These are phyloP conservation scores for Monosporascus sp. DNA, from an alignment of 2,329 filamentous ascomycete species.

Conservation along the genomic window DNA sequence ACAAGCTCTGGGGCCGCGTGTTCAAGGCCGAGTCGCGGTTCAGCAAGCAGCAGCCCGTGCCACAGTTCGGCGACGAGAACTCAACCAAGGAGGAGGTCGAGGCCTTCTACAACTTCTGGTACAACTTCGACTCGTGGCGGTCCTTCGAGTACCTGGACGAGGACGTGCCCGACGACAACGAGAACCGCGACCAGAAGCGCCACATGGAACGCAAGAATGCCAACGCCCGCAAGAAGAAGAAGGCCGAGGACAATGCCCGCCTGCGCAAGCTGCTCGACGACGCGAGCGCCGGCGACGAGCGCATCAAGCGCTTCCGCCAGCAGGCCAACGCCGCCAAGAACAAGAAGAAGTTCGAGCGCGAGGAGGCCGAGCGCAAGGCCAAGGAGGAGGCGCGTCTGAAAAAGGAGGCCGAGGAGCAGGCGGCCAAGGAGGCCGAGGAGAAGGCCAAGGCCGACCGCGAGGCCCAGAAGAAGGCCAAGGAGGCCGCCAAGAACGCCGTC, in stretches of 20 bases:
- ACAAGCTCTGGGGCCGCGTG: constrained; percentile 86
- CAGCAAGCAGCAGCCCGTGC: constrained; percentile 85
- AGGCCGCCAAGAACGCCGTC: constrained; percentile 95
- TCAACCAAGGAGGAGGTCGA: constrained; percentile 86
- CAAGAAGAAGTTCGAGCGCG: constrained; percentile 85
- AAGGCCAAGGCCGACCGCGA: constrained; percentile 80
- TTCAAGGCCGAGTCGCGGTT: constrained; percentile 93
- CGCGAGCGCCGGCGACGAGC: constrained; percentile 76
- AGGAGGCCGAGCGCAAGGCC: constrained; percentile 83
- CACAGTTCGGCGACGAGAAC: constrained; percentile 76
- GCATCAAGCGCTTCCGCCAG: constrained; percentile 96
- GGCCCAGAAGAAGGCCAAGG: constrained; percentile 90
- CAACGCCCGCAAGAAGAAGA: constrained; percentile 98
- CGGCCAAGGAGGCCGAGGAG: constrained; percentile 78
- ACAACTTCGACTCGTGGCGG: constrained; percentile 98
- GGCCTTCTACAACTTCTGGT: constrained; percentile 99
- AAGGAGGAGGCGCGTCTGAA: constrained; percentile 78
- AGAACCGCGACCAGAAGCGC: constrained; percentile 98
- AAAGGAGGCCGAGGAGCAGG: constrained; percentile 77
- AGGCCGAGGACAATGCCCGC: constrained; percentile 93
- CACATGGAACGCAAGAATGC: constrained; percentile 98
- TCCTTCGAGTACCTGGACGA: constrained; percentile 98
- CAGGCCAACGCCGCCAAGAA: constrained; percentile 91
- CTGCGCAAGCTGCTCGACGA: constrained; percentile 88
- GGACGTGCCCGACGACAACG: constrained; percentile 97